Base-by-base conservation (phyloP, 2,329 filamentous ascomycete species). In the Trichoderma brevicompactum region DNA sequence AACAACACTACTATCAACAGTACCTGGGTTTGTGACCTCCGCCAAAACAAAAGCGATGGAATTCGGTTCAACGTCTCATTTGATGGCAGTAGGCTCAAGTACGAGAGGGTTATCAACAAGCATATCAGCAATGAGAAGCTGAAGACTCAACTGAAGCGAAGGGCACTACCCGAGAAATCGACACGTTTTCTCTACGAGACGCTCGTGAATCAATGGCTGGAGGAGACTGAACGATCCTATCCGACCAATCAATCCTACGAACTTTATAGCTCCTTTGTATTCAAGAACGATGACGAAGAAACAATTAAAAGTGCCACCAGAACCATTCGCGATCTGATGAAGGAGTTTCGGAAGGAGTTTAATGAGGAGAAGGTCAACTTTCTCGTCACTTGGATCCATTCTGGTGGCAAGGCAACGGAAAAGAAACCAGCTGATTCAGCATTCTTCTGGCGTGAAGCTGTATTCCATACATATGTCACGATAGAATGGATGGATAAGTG, bases 131-230 rank as follows among this genome's bases (percentile, higher is more conserved):
- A 56, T 13, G 53, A 56, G 9, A n/a, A 44, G 40, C 38, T 56
- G 15, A 56, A 43, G 13, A 34, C 53, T 56, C 38, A 44, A 1
- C 53, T 56, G 2, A 56, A 44, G 23, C 53, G 53, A 44, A 56
- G 53, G 17, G 53, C 40, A 34, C 19, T 56, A 13, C 53, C 53
- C 9, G 53, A 56, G 38, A 41, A 41, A n/a, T 56, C 53, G 23
- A 56, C 53, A n/a, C 53, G 53, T 7, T 56, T 56, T n/a, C 53
- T 56, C 7, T 56, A 56, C 23, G 53, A 56, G 53, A 56, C 53
- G 9, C 40, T 56, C 2, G 53, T 56, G 53, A 56, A 56, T 7
- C 38, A 56, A 17, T 56, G 53, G 53, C 38, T 56, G 2, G 53
- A 56, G 6, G 53, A 56, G 38, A 56, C 53, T 28, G 53, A 56